These are phyloP conservation scores for Phytophthora pistaciae DNA, from an alignment of 352 stramenopile species.

Conservation along the genomic window DNA sequence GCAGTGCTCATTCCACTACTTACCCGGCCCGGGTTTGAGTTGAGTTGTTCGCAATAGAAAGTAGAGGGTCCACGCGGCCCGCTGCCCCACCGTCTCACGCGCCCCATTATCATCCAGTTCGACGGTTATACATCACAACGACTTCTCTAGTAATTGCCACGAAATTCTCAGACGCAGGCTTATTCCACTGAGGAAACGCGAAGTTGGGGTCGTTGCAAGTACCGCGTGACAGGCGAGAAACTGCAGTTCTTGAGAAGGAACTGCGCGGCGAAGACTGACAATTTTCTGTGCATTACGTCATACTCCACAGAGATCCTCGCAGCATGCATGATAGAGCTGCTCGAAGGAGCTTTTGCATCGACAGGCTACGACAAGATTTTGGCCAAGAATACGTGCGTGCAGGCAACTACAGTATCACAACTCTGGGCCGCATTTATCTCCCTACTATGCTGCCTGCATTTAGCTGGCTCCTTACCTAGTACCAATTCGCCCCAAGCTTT, in stretches of 20 bases:
- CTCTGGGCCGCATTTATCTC: constrained; percentile 9
- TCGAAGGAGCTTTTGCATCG: neutral
- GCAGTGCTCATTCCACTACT: constrained; percentile 1
- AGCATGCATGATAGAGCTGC: neutral
- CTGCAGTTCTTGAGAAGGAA: constrained; percentile 15
- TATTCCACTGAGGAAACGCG: constrained; percentile 22
- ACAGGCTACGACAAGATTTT: neutral
- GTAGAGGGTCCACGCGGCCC: neutral
- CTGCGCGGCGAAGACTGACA: neutral
- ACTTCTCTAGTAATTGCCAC: constrained; percentile 25
- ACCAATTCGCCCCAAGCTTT: constrained; percentile 2
- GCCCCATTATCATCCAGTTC: constrained; percentile 6
- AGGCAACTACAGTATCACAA: neutral
- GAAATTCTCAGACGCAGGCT: constrained; percentile 29
- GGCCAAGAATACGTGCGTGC: constrained; percentile 13
- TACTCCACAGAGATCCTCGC: neutral
- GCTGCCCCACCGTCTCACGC: constrained; percentile 6
- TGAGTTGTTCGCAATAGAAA: constrained; percentile 27
- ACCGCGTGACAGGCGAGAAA: constrained; percentile 31
- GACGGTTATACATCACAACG: constrained; percentile 20
- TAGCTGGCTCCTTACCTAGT: constrained; percentile 7
- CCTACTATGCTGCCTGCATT: constrained; percentile 20
- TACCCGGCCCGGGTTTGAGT: constrained; percentile 19
- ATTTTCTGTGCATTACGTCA: neutral
- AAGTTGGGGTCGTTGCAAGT: constrained; percentile 20